Evolutionary conservation across 23 red algal genomes (phyloP), one percentile per base, ranked within the genome.

Genomic region (Cyanidiococcus yangmingshanensis): DNA sequence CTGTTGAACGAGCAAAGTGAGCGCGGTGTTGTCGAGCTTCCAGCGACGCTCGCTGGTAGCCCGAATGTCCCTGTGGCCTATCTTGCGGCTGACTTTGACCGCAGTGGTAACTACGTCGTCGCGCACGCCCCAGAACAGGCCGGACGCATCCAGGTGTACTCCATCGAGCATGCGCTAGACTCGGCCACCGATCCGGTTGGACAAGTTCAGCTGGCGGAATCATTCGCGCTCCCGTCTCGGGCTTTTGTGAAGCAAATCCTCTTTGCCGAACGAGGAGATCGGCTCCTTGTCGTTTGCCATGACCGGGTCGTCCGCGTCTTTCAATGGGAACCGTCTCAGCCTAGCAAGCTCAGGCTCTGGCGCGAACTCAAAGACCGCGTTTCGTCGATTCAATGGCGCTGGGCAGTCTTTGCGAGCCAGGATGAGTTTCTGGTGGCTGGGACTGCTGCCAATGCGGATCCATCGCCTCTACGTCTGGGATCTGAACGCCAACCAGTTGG

Each of bases 401-500:
- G 63, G 63, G 63, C 63, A 7, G 32, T 30, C 7, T 71, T 71
- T 29, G 63, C 63, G n/a, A 35, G n/a, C 63, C 21, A 71, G 16
- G 63, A 71, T 29, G 63, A 71, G 27, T 71, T 32, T 35, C 63
- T 71, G 27, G 63, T 71, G 7, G 63, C 63, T 32, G 63, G n/a
- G 27, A 71, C 63, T 3, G 63, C 63, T 12, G 21, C 63, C 3
- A 35, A 7, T 29, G n/a, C n/a, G 3, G 63, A 71, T n/a, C n/a
- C 63, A 71, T 35, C 63, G 63, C 63, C 32, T 71, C 63, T 71
- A 71, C 27, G 27, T 71, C 7, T 71, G 63, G 63, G 63, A 71
- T 71, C 63, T 71, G 63, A 25, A 71, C 16, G 32, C n/a, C 12
- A 71, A 25, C 27, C 63, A 71, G 27, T 35, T 71, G 27, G 63